Base-by-base conservation (phyloP, 257 asterid species). In the Solanum habrochaites region DNA sequence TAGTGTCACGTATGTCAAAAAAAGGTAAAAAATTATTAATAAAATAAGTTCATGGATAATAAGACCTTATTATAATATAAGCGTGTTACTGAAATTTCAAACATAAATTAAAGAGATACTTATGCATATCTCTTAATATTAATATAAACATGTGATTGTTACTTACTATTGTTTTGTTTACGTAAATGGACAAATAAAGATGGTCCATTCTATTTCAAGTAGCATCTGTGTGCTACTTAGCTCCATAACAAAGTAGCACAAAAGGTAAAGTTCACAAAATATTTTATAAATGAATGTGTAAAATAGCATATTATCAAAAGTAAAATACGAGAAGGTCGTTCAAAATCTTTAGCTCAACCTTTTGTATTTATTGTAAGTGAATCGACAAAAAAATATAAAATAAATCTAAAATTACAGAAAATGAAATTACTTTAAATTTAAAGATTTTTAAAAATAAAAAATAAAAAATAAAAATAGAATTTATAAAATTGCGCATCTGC, bases 1-100 rank as follows among this genome's bases (percentile, higher is more conserved):
- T 4, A 32, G 5, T 32, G 35, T 0, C 35, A 32, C 35, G 5
- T 32, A 32, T 5, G 5, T 0, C 35, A 5, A 32, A 32, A 32
- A 32, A 0, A 1, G 0, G 4, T 32, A 1, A 0, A 32, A 32
- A 32, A 32, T 32, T 32, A 32, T 32, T 4, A 32, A 0, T 32
- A 32, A 32, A 32, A 32, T 32, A 32, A 32, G 35, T 32, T 32
- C 5, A 32, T 0, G 1, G 35, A 4, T 32, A 32, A 32, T 32
- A 32, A 32, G 1, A 32, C 5, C 5, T 32, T 32, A 32, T 1
- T 4, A 32, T 32, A 32, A 1, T 32, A 32, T 32, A 32, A 32
- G 5, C 35, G 35, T 32, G 35, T 4, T 1, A 4, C 5, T 3
- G 1, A 32, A 3, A 32, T 32, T 32, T 32, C 0, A 0, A 1